Conservation (phyloP, 495 filamentous ascomycete species). For the Aspergillus kassunensis region DNA sequence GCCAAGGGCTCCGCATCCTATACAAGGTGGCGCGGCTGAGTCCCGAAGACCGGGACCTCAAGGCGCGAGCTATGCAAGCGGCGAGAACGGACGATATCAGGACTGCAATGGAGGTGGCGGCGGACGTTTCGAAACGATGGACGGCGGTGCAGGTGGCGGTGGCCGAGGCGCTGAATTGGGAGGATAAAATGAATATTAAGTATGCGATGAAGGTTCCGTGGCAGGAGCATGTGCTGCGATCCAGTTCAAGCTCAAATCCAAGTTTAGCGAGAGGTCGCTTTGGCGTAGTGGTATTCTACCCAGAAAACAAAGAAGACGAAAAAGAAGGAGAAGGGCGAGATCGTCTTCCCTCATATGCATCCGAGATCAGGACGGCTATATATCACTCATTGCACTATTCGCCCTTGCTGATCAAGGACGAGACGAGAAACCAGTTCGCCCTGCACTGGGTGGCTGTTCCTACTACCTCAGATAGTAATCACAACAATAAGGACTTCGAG, state of each 20-base stretch:
- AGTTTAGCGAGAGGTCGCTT: background rate
- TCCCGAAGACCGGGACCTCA: slow-evolving; percentile 7
- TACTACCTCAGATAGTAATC: background rate
- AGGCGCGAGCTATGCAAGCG: slow-evolving; percentile 5
- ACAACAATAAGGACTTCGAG: background rate
- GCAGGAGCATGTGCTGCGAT: slow-evolving; percentile 10
- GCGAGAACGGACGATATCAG: slow-evolving; percentile 10
- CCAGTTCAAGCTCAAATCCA: background rate
- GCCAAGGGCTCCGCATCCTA: background rate
- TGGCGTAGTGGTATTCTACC: slow-evolving; percentile 16
- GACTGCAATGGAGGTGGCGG: slow-evolving; percentile 2
- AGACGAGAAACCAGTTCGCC: slow-evolving; percentile 7
- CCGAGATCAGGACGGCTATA: slow-evolving; percentile 10
- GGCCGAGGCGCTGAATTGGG: background rate
- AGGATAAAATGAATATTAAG: slow-evolving; percentile 11
- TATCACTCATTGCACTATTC: slow-evolving; percentile 9
- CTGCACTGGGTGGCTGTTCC: slow-evolving; percentile 13
- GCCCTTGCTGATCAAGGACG: slow-evolving; percentile 3
- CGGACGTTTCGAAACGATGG: background rate
- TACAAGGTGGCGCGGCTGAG: slow-evolving; percentile 2
- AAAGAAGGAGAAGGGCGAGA: background rate
- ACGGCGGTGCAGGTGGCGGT: background rate
- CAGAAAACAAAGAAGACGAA: background rate
- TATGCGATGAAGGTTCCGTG: slow-evolving; percentile 13
- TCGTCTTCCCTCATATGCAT: slow-evolving; percentile 1